Evolutionary conservation across 73 alveolate genomes (phyloP).

Genomic region (Paramecium sexaurelia): DNA sequence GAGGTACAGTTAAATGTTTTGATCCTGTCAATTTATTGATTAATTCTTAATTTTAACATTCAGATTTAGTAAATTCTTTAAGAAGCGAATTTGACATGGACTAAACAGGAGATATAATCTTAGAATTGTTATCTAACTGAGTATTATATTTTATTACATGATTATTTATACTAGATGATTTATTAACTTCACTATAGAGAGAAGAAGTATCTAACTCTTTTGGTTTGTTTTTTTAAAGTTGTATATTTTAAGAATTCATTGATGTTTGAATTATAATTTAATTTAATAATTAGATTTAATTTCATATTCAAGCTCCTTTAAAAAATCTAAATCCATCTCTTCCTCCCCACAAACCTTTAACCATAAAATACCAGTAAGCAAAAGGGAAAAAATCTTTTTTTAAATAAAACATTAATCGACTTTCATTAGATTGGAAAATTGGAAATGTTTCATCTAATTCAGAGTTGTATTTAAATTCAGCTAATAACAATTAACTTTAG

Average conservation of each 20-base stretch:
- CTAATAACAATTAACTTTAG: conserved; percentile 77
- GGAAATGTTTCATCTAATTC: conserved; percentile 80
- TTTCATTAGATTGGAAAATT: conserved; percentile 72
- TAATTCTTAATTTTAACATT: background rate
- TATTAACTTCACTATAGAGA: background rate
- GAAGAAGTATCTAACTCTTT: background rate
- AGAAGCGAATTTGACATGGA: background rate
- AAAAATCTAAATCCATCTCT: conserved; percentile 63
- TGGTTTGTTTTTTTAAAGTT: background rate
- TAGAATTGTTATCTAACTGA: background rate
- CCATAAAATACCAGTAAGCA: conserved; percentile 77
- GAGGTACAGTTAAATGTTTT: background rate
- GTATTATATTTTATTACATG: background rate
- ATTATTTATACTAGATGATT: background rate
- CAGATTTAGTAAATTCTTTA: background rate
- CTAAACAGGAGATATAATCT: background rate
- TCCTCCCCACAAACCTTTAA: conserved; percentile 87
- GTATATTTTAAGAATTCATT: background rate
- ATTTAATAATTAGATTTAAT: background rate
- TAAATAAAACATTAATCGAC: conserved; percentile 69
- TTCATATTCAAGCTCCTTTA: conserved; percentile 16
- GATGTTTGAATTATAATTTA: background rate
- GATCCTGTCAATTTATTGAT: background rate
- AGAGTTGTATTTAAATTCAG: conserved; percentile 83
- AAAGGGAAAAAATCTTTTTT: conserved; percentile 85